These are phyloP conservation scores for Rosa lucieae DNA, from an alignment of 306 rosid species.

Conservation along the genomic window DNA sequence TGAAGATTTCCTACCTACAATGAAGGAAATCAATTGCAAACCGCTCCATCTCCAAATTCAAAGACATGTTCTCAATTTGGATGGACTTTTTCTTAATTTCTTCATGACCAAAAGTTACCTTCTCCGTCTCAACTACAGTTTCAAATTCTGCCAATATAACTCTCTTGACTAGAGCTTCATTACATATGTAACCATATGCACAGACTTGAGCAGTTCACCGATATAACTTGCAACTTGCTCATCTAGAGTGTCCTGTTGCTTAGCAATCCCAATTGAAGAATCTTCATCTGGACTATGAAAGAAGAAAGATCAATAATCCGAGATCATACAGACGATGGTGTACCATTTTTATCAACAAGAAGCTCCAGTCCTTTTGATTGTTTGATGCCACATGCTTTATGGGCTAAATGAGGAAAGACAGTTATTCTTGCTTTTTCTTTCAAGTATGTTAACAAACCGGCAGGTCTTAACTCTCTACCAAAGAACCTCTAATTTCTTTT, in stretches of 20 bases:
- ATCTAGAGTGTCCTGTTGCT: conserved; percentile 50
- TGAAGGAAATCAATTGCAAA: conserved; percentile 37
- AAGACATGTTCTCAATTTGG: conserved; percentile 71
- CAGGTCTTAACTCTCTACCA: conserved; percentile 81
- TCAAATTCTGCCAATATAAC: conserved; percentile 72
- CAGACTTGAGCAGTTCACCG: conserved; percentile 60
- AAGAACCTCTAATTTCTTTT: conserved; percentile 64
- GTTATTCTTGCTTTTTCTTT: conserved; percentile 71
- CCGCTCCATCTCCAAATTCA: conserved; percentile 75
- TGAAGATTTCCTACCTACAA: neutral
- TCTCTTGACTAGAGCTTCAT: conserved; percentile 76
- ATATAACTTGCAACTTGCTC: conserved; percentile 61
- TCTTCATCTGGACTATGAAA: conserved; percentile 60
- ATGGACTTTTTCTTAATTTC: conserved; percentile 62
- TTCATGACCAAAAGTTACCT: conserved; percentile 57
- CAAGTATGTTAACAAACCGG: conserved; percentile 61
- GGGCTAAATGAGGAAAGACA: conserved; percentile 74
- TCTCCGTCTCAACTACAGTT: conserved; percentile 68
- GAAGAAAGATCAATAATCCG: conserved; percentile 58
- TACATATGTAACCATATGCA: conserved; percentile 69
- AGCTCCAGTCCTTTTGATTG: conserved; percentile 17
- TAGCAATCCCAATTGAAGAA: conserved; percentile 40
- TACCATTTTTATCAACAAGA: too few relatives aligned
- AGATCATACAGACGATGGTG: conserved; percentile 35
- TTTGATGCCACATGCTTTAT: conserved; percentile 67